Percentiles rank a stretch among this genome's conserved stretches.
Conservation (phyloP, 306 rosid species). For the Comarum palustre region DNA sequence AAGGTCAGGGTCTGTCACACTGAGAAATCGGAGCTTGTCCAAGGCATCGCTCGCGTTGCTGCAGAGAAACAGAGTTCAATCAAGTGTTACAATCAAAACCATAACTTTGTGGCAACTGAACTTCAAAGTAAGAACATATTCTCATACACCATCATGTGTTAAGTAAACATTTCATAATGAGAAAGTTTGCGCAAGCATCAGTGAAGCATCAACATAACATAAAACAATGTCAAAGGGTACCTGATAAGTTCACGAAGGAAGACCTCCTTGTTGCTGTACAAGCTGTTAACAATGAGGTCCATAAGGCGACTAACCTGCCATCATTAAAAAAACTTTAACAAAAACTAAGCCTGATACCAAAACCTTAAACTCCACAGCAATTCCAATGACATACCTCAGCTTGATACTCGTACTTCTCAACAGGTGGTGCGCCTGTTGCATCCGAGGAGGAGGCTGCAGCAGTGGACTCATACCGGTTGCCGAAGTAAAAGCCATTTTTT, state of each 20-base stretch:
- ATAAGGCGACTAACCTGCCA: slow-evolving; percentile 91
- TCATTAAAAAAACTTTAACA: slow-evolving; percentile 1
- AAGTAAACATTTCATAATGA: background rate
- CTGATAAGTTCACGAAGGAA: slow-evolving; percentile 96
- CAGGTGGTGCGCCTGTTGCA: slow-evolving; percentile 49
- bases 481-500: slow-evolving; percentile 34
- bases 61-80: slow-evolving; percentile 6
- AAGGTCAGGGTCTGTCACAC: slow-evolving; percentile 77
- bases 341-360: background rate
- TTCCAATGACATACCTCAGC: slow-evolving; percentile 66
- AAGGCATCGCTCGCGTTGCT: slow-evolving; percentile 99
- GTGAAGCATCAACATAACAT: background rate
- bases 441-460: slow-evolving; percentile 72
- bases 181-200: background rate
- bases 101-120: background rate
- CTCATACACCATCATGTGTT: background rate
- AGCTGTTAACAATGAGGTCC: slow-evolving; percentile 98
- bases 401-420: slow-evolving; percentile 81
- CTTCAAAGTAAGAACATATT: background rate
- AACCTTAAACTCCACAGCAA: background rate
- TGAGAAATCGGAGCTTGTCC: slow-evolving; percentile 88
- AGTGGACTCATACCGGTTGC: slow-evolving; percentile 70
- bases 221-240: slow-evolving; percentile 28
- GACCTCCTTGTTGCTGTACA: slow-evolving; percentile 94
- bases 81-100: background rate